Base-by-base conservation (phyloP, 225 moss, liverwort and hornwort species). In the Neckera pumila region DNA sequence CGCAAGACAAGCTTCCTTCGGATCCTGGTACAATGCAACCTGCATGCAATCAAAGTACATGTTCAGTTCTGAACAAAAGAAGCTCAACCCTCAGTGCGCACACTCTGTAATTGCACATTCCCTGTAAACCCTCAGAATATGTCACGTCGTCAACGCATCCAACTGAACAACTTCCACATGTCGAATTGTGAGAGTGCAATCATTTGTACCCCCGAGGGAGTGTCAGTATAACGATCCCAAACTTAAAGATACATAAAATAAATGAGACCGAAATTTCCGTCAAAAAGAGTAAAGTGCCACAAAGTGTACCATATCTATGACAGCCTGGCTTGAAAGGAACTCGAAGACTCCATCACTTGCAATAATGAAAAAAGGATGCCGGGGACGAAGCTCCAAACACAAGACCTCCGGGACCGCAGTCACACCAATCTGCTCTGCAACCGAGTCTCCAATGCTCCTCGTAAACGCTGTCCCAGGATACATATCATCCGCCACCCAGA, bases 271-370 rank as follows among this genome's bases (percentile, higher is more conserved):
- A 53, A 67, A 49, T 43, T 43, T 33, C 36, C 83, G 63, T 20
- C 53, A 40, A 33, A 59, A 51, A n/a, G 28, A 10, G 40, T 28
- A 58, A 36, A 80, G 70, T n/a, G 47, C 12, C 60, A 73, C 6
- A 31, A 84, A 76, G 87, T 83, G 67, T 67, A 94, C 99, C 96
- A 99, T 99, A n/a, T 99, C 99, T 54, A 99, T 89, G 42, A 99
- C 96, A 34, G 96, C 96, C 87, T 99, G 99, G 92, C 97, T 97
- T 57, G 99, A 95, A 17, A 99, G 95, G 65, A 99, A 99, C 92
- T 99, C 99, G 71, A 99, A 99, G 28, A 99, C 99, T 30, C 99
- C 99, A 78, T 99, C 99, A 83, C 99, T 99, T 64, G 99, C 99
- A 79, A 99, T 95, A 8, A 99, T 93, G 77, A 99, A 96, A 89